Percentiles rank a stretch among this genome's conserved stretches.
Evolutionary conservation across 108 stramenopile species (phyloP).

Genomic region (Fistulifera pelliculosa): DNA sequence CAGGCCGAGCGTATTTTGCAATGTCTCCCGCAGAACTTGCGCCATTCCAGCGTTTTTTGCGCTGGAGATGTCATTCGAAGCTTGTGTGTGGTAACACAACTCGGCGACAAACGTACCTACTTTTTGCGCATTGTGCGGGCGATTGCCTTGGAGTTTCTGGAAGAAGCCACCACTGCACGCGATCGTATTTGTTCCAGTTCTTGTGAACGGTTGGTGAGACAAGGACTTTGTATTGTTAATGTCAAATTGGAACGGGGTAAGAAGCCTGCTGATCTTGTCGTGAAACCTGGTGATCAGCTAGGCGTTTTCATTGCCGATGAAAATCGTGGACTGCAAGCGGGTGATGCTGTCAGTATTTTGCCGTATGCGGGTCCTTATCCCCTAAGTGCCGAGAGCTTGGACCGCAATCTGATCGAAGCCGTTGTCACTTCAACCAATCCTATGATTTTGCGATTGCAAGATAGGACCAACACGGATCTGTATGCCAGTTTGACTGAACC

Average conservation of each 20-base stretch:
- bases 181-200: constrained; percentile 87
- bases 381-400: constrained; percentile 84
- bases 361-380: constrained; percentile 90
- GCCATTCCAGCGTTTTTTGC: constrained; percentile 72
- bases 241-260: constrained; percentile 73
- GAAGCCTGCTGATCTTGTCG: constrained; percentile 73
- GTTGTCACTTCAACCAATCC: constrained; percentile 76
- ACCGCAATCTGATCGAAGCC: constrained; percentile 89
- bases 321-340: constrained; percentile 84
- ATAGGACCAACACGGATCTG: constrained; percentile 70
- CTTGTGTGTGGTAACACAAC: constrained; percentile 85
- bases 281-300: constrained; percentile 78
- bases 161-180: constrained; percentile 84
- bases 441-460: constrained; percentile 77
- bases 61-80: constrained; percentile 90
- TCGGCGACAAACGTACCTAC: constrained; percentile 80
- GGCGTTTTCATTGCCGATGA: constrained; percentile 89
- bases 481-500: constrained; percentile 66
- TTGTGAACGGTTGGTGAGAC: constrained; percentile 79
- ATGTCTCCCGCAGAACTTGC: constrained; percentile 81
- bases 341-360: constrained; percentile 84
- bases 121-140: constrained; percentile 85
- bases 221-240: constrained; percentile 83
- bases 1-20: constrained; percentile 75
- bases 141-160: constrained; percentile 82